phyloP scores from a whole-genome alignment of 306 rosid genomes.

The Dryas octopetala region DNA sequence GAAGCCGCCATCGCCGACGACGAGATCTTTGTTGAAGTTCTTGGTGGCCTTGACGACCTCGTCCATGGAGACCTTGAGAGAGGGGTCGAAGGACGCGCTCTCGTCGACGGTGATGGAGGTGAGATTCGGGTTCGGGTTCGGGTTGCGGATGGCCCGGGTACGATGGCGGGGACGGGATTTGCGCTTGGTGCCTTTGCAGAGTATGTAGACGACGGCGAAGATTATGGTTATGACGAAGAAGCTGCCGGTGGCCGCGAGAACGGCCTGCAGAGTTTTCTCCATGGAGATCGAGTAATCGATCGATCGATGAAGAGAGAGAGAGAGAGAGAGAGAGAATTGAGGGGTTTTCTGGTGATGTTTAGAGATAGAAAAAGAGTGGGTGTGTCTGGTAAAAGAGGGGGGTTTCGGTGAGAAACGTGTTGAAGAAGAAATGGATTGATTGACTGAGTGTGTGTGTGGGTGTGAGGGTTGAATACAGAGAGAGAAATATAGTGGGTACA shows the following conservation, averaged over 20 bases:
- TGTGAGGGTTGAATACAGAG: too few species aligned
- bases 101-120: conserved; percentile 39
- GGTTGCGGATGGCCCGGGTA: not conserved
- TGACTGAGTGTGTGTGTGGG: too few species aligned
- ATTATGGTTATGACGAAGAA: conserved; percentile 50
- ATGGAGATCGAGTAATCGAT: not conserved
- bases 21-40: conserved; percentile 58
- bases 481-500: too few species aligned
- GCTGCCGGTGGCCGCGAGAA: conserved; percentile 47
- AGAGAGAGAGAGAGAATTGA: not conserved
- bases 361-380: not conserved
- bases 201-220: conserved; percentile 32
- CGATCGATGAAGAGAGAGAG: not conserved
- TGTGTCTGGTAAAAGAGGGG: not conserved
- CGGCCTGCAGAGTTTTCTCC: conserved; percentile 4
- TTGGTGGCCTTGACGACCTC: conserved; percentile 68
- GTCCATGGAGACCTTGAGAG: conserved; percentile 58
- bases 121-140: conserved; percentile 12
- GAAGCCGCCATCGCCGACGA: conserved; percentile 94
- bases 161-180: not conserved
- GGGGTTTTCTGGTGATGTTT: not conserved
- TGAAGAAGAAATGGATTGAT: too few species aligned
- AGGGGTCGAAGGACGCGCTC: conserved; percentile 66
- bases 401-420: too few species aligned
- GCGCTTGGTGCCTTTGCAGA: conserved; percentile 30